These are phyloP conservation scores for Trypanosoma scelopori DNA, from an alignment of 208 protist species.

Conservation along the genomic window DNA sequence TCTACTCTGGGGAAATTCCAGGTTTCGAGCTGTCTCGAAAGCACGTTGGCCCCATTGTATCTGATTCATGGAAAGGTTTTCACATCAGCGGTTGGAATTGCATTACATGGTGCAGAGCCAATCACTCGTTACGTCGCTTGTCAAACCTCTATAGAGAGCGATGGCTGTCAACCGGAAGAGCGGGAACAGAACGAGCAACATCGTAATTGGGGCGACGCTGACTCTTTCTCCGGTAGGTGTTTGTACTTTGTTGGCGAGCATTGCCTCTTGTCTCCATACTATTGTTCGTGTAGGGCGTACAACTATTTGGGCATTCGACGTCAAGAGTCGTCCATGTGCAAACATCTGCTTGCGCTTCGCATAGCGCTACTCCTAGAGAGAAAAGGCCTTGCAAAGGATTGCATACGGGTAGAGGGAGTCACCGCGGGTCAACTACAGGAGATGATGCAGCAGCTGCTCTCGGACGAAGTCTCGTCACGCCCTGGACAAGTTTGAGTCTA, in stretches of 20 bases:
- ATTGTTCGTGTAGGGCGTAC: constrained; percentile 83
- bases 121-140: constrained; percentile 63
- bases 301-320: constrained; percentile 70
- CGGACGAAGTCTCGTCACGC: background rate
- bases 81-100: constrained; percentile 72
- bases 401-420: constrained; percentile 42
- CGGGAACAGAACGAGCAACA: background rate
- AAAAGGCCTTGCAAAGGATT: constrained; percentile 50
- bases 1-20: background rate
- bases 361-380: constrained; percentile 59
- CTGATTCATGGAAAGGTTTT: constrained; percentile 76
- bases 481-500: background rate
- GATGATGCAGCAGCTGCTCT: constrained; percentile 18
- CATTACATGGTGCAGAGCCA: constrained; percentile 61
- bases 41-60: constrained; percentile 69
- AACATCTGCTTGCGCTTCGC: constrained; percentile 80
- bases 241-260: constrained; percentile 82
- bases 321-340: constrained; percentile 76
- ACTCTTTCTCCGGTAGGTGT: constrained; percentile 29
- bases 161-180: background rate
- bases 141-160: background rate
- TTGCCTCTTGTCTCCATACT: constrained; percentile 70
- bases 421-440: constrained; percentile 17
- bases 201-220: background rate
- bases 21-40: constrained; percentile 32